Conservation (phyloP, 2,329 filamentous ascomycete species). For the Blumeriella jaapii region DNA sequence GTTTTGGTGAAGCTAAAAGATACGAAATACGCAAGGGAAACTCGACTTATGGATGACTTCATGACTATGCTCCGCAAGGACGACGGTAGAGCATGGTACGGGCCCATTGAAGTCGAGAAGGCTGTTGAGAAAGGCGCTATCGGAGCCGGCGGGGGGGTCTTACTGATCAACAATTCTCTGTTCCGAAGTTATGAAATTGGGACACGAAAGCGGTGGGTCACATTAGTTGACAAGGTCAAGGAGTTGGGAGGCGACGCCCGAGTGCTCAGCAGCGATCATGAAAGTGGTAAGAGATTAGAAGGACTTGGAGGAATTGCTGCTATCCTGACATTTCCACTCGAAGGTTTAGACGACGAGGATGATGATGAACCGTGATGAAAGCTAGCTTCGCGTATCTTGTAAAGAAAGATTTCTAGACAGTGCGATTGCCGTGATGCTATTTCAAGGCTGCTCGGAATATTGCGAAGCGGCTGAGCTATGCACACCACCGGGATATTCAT, state of each 20-base stretch:
- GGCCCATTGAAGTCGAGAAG: constrained; percentile 65
- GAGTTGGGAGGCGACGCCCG: constrained; percentile 77
- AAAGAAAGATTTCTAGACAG: no score
- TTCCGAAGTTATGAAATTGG: constrained; percentile 75
- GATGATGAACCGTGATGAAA: constrained; percentile 25
- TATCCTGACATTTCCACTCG: constrained; percentile 78
- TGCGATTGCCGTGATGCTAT: no score
- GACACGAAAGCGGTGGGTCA: constrained; percentile 69
- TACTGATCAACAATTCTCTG: constrained; percentile 78
- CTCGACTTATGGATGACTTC: constrained; percentile 74
- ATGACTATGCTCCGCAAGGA: constrained; percentile 67
- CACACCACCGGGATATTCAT: no score
- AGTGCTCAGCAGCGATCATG: constrained; percentile 86
- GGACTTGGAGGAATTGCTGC: constrained; percentile 80
- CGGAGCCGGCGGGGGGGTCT: constrained; percentile 69
- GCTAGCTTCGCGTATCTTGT: no score
- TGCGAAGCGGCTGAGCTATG: no score
- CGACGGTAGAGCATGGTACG: constrained; percentile 86
- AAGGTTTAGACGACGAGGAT: constrained; percentile 64
- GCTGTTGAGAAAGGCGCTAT: constrained; percentile 84
- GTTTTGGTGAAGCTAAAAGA: constrained; percentile 69
- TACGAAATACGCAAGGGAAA: constrained; percentile 80
- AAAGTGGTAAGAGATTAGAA: constrained; percentile 78
- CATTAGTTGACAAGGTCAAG: constrained; percentile 77
- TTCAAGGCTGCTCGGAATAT: no score